Percentiles rank a stretch among this genome's conserved stretches.
Evolutionary conservation across 805 yeast species (phyloP).

Genomic region (Danielozyma ontarioensis): DNA sequence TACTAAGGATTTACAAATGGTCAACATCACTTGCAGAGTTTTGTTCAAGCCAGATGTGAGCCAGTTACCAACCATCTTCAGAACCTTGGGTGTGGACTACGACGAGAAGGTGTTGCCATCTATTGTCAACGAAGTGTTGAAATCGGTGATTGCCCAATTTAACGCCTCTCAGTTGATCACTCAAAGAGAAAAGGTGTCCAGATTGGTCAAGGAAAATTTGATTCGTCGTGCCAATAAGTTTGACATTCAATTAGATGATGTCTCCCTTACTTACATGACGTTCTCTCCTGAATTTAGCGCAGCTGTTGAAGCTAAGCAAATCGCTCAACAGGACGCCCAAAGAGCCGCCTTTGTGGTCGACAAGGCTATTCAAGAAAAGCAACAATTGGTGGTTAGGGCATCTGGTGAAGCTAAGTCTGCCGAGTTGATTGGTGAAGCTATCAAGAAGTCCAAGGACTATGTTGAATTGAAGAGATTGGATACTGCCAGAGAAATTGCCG

Average conservation of each 20-base stretch:
- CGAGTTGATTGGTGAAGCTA: conserved; percentile 97
- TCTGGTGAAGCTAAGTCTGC: conserved; percentile 99
- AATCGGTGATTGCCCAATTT: conserved; percentile 96
- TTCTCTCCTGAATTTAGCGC: conserved; percentile 96
- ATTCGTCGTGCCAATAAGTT: conserved; percentile 88
- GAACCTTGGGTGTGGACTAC: conserved; percentile 91
- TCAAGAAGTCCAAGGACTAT: conserved; percentile 92
- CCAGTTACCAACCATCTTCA: conserved; percentile 77
- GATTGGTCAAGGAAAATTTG: conserved; percentile 84
- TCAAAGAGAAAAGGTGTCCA: conserved; percentile 95
- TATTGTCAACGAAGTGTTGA: conserved; percentile 95
- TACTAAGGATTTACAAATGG: conserved; percentile 98
- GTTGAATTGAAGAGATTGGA: conserved; percentile 95
- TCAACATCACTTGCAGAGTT: conserved; percentile 97
- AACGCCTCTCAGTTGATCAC: conserved; percentile 97
- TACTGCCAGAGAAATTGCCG: conserved; percentile 94
- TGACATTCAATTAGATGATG: conserved; percentile 87
- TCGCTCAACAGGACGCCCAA: conserved; percentile 99
- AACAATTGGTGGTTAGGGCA: conserved; percentile 93
- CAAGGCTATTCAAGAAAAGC: conserved; percentile 96
- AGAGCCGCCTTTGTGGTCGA: conserved; percentile 97
- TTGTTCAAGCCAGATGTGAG: conserved; percentile 79
- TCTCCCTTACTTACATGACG: conserved; percentile 93
- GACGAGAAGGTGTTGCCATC: conserved; percentile 97
- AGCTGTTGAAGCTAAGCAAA: conserved; percentile 98